Base-by-base conservation (phyloP, 495 filamentous ascomycete species). In the Rusavskia elegans region DNA sequence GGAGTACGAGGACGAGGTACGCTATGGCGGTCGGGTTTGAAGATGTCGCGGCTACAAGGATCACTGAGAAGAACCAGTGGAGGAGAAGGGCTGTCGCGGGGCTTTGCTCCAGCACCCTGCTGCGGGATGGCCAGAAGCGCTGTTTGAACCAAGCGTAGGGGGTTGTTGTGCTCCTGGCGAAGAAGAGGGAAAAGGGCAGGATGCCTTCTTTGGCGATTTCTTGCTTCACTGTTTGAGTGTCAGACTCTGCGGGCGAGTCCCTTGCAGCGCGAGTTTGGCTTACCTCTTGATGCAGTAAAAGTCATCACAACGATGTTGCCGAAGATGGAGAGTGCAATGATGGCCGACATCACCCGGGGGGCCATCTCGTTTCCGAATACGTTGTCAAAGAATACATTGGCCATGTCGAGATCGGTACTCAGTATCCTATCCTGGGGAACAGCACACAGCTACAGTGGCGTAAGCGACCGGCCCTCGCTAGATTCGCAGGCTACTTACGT, bases 281-380 rank as follows among this genome's bases (percentile, higher is more conserved):
- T 78, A 45, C 77, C 71, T 61, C 68, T 32, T 7, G 72, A 56
- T 30, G 74, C 61, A 27, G 75, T 71, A 50, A 73, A 70, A 19
- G 78, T 78, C 53, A 70, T 66, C 5, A 73, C 69, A 3, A 75
- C 48, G 36, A 76, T 65, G 52, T 76, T 76, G 0, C 72, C 72
- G n/a, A 76, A 62, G 32, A 62, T 65, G n/a, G 65, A 72, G 23
- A 76, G 41, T 1, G 72, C 68, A 44, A 72, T 63, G 16, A 75
- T 60, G 0, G 57, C 65, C 10, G 67, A 60, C 45, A 74, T 56
- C 2, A 66, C 61, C 23, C 60, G 56, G 2, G 54, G 39, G 14
- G 57, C 63, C 19, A 60, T 51, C 5, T 54, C 40, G n/a, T 58
- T 57, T 3, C 51, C 61, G 39, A 66, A 57, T 11, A 62, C 54